These are phyloP conservation scores for Eutrema japonicum DNA, from an alignment of 345 rosid species.

Conservation along the genomic window DNA sequence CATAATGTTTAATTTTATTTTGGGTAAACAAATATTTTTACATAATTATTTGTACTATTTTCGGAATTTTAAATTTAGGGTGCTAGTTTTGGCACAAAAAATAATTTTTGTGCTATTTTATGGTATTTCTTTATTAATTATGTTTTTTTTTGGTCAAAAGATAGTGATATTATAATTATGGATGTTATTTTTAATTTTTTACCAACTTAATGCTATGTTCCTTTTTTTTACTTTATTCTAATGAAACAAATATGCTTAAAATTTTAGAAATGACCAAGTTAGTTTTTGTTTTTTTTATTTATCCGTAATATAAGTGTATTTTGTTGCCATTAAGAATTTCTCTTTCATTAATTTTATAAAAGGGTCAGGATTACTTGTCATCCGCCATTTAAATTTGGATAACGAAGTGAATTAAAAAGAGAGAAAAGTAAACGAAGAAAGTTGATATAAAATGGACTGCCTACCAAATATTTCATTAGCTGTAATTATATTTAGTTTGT, in stretches of 20 bases:
- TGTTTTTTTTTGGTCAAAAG: no score
- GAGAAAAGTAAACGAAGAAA: constrained; percentile 11
- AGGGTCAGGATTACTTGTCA: background rate
- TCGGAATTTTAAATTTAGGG: no score
- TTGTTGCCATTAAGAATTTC: background rate
- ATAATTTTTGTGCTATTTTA: no score
- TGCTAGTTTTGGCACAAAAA: no score
- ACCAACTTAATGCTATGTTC: background rate
- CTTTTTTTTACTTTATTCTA: background rate
- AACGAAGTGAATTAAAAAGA: background rate
- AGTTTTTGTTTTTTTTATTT: background rate
- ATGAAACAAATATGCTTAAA: background rate
- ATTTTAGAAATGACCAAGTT: background rate
- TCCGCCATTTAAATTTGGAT: background rate
- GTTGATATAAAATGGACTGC: constrained; percentile 34
- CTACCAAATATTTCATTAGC: constrained; percentile 38
- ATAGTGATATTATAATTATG: background rate
- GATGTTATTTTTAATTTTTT: background rate
- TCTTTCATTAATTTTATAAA: background rate
- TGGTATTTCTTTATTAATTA: no score
- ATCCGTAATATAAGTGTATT: background rate
- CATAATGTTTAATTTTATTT: no score
- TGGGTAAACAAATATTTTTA: no score
- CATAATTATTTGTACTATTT: no score
- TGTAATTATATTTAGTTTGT: constrained; percentile 28